Evolutionary conservation across 1,284 basidiomycete genomes (phyloP).

Genomic region (Leccinum ambiguum): DNA sequence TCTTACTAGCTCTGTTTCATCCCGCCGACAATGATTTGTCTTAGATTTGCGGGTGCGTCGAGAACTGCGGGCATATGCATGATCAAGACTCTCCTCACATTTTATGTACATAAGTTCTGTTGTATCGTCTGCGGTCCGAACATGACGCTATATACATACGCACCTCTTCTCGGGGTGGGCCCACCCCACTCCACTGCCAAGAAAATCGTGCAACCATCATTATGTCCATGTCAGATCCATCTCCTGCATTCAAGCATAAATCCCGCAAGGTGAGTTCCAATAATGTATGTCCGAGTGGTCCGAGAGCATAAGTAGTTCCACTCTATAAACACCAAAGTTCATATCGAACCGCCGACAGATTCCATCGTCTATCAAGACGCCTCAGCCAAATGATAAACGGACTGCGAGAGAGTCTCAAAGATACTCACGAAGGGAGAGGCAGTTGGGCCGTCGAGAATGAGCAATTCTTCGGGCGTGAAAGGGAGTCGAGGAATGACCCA

Average conservation of each 20-base stretch:
- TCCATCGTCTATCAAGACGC: slow-evolving; percentile 47
- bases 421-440: slow-evolving; percentile 78
- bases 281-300: not conserved
- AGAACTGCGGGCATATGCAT: too few relatives aligned
- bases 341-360: slow-evolving; percentile 49
- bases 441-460: slow-evolving; percentile 84
- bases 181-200: too few relatives aligned
- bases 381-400: not conserved
- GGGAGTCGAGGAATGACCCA: slow-evolving; percentile 73
- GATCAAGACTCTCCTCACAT: too few relatives aligned
- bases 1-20: too few relatives aligned
- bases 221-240: not conserved
- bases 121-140: too few relatives aligned
- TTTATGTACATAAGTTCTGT: too few relatives aligned
- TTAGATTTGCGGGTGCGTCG: too few relatives aligned
- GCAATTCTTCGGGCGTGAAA: slow-evolving; percentile 81
- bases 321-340: not conserved
- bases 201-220: not conserved
- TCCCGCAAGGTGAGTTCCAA: not conserved
- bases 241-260: not conserved
- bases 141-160: too few relatives aligned
- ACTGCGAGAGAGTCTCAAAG: not conserved
- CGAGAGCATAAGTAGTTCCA: not conserved
- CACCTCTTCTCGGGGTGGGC: too few relatives aligned
- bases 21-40: too few relatives aligned